A percentile compares a stretch with the other conserved stretches of the same genome.
Evolutionary conservation across 2,329 filamentous ascomycete species (phyloP).

Genomic region (Neofusicoccum cordaticola): DNA sequence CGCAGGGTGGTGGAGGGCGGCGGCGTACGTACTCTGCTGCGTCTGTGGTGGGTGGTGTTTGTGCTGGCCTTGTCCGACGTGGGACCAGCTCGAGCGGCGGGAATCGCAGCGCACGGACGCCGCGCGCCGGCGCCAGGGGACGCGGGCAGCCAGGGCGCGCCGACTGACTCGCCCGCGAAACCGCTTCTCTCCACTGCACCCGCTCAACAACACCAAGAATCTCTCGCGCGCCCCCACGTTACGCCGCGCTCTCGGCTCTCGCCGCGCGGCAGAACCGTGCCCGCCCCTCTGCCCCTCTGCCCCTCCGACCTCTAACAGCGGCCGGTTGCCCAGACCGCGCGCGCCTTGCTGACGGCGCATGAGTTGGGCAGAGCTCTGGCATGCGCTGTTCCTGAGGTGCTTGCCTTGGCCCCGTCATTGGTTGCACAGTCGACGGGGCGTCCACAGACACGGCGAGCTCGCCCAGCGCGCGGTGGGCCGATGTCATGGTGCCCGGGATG

Average conservation of each 20-base stretch:
- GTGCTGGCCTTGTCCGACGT: conserved; percentile 7
- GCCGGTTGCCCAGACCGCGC: background rate
- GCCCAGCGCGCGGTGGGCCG: background rate
- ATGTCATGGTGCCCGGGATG: conserved; percentile 4
- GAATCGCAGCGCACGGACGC: background rate
- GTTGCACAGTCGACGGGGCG: background rate
- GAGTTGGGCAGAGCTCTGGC: conserved; percentile 8
- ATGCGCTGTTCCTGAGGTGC: conserved; percentile 12
- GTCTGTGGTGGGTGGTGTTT: background rate
- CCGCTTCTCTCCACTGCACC: background rate
- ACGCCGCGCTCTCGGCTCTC: no score
- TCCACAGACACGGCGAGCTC: background rate
- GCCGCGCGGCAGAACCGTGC: background rate
- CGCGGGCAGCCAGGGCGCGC: background rate
- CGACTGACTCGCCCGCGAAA: background rate
- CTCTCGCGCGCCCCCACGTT: background rate
- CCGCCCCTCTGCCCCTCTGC: background rate
- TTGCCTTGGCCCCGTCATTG: background rate
- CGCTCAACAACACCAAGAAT: background rate
- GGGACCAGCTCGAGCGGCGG: background rate
- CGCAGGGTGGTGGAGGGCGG: background rate
- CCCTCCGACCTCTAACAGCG: background rate
- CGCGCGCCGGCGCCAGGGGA: background rate
- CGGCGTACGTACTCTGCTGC: background rate
- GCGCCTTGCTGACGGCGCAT: conserved; percentile 11